Evolutionary conservation across 139 green algal species (phyloP).

Genomic region (Auxenochlorella protothecoides): DNA sequence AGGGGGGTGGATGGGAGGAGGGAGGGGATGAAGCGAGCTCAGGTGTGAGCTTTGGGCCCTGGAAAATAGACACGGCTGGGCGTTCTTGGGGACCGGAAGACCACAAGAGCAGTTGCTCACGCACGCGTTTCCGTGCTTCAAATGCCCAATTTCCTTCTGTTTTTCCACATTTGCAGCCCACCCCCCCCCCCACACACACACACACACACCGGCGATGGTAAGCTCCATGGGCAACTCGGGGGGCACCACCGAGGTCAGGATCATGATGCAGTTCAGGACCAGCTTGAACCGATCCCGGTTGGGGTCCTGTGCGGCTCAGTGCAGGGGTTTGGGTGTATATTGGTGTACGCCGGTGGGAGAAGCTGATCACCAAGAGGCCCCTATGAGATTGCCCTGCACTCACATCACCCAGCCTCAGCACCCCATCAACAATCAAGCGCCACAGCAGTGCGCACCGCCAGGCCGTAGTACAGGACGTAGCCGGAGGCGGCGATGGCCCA

Average conservation of each 20-base stretch:
- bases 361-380: too few relatives aligned
- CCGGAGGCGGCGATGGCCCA: conserved; percentile 80
- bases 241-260: conserved; percentile 91
- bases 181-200: conserved; percentile 1
- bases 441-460: conserved; percentile 36
- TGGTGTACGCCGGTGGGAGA: too few relatives aligned
- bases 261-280: conserved; percentile 94
- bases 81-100: too few relatives aligned
- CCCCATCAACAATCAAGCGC: neutral
- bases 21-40: neutral
- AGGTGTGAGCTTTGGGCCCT: too few relatives aligned
- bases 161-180: neutral
- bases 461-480: conserved; percentile 78
- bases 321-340: too few relatives aligned
- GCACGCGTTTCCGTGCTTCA: too few relatives aligned
- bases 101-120: too few relatives aligned
- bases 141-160: too few relatives aligned
- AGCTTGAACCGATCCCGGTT: conserved; percentile 90
- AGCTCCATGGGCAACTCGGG: conserved; percentile 98
- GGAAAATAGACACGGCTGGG: too few relatives aligned
- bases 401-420: too few relatives aligned
- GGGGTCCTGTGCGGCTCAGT: conserved; percentile 51
- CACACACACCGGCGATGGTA: conserved; percentile 69
- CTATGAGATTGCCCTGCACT: too few relatives aligned
- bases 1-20: neutral